Conservation (phyloP, 1,284 basidiomycete species). For the Trametes polyzona region DNA sequence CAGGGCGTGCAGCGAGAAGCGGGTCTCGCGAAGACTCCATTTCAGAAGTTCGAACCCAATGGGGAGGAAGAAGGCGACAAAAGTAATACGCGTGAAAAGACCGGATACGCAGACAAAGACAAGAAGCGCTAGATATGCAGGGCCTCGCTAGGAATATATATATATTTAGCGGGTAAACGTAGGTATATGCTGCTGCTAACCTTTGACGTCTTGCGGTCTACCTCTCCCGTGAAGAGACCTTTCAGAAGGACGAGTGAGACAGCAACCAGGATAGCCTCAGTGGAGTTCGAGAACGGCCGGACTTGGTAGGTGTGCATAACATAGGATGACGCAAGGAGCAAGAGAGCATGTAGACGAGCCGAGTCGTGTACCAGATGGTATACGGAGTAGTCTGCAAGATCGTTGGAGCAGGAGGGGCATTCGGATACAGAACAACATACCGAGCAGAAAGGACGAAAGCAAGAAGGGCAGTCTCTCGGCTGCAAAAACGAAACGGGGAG, state of each 20-base stretch:
- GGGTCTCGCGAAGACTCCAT: conserved; percentile 19
- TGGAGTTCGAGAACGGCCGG: conserved; percentile 45
- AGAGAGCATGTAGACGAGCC: conserved; percentile 30
- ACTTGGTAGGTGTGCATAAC: conserved; percentile 44
- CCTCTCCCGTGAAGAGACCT: conserved; percentile 13
- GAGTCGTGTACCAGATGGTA: conserved; percentile 27
- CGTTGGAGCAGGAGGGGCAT: background rate
- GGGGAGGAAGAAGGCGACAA: conserved; percentile 40
- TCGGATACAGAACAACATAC: conserved; percentile 26
- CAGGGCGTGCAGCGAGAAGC: conserved; percentile 6
- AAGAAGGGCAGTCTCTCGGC: conserved; percentile 39
- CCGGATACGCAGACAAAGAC: conserved; percentile 33
- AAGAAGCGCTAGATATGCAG: conserved; percentile 25
- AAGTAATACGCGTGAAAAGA: conserved; percentile 43
- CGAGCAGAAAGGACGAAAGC: conserved; percentile 38
- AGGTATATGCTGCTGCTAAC: background rate
- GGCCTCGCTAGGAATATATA: background rate
- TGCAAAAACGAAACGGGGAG: conserved; percentile 35
- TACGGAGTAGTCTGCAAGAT: conserved; percentile 36
- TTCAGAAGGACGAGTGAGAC: conserved; percentile 31
- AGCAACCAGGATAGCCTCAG: conserved; percentile 41
- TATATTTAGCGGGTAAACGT: background rate
- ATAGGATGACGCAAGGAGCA: conserved; percentile 45
- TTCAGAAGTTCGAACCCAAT: conserved; percentile 33
- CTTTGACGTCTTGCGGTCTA: background rate